A percentile compares a stretch with the other conserved stretches of the same genome.
These are phyloP conservation scores for Penicillium italicum DNA, from an alignment of 2,329 filamentous ascomycete genomes.

Conservation along the genomic window DNA sequence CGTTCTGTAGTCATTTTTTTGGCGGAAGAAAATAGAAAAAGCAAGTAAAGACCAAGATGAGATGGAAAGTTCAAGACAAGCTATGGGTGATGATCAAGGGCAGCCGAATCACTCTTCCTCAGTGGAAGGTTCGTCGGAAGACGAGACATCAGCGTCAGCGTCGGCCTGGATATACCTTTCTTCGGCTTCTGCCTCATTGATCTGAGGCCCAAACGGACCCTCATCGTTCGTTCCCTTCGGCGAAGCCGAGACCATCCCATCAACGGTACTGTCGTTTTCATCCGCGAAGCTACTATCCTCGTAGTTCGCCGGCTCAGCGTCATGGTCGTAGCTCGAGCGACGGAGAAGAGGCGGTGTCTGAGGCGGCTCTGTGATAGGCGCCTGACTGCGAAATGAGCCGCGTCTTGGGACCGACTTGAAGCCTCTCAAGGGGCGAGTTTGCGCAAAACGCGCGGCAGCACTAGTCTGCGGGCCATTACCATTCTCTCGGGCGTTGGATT, in stretches of 20 bases:
- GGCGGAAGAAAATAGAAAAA: background rate
- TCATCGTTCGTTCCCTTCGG: conserved; percentile 29
- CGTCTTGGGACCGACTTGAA: conserved; percentile 30
- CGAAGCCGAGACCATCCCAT: conserved; percentile 37
- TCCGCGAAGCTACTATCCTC: conserved; percentile 46
- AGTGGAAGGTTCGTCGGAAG: conserved; percentile 4
- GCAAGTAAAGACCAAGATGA: conserved; percentile 2
- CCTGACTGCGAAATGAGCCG: conserved; percentile 32
- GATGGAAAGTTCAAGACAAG: background rate
- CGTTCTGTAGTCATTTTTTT: background rate
- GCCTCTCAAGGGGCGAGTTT: conserved; percentile 35
- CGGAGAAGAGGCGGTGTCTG: conserved; percentile 55
- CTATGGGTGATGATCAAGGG: background rate
- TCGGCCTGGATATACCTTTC: background rate
- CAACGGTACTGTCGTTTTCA: conserved; percentile 48
- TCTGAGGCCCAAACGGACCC: conserved; percentile 34
- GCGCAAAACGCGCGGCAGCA: conserved; percentile 31
- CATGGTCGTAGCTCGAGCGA: conserved; percentile 56
- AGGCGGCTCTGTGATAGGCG: conserved; percentile 34
- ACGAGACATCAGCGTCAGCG: conserved; percentile 5
- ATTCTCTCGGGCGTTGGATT: conserved; percentile 65
- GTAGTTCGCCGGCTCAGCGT: conserved; percentile 52
- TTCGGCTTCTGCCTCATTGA: conserved; percentile 11
- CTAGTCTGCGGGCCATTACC: conserved; percentile 43
- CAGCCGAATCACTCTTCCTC: conserved; percentile 7